phyloP scores from a whole-genome alignment of 140 eudicot genomes.

The Cichorium intybus region DNA sequence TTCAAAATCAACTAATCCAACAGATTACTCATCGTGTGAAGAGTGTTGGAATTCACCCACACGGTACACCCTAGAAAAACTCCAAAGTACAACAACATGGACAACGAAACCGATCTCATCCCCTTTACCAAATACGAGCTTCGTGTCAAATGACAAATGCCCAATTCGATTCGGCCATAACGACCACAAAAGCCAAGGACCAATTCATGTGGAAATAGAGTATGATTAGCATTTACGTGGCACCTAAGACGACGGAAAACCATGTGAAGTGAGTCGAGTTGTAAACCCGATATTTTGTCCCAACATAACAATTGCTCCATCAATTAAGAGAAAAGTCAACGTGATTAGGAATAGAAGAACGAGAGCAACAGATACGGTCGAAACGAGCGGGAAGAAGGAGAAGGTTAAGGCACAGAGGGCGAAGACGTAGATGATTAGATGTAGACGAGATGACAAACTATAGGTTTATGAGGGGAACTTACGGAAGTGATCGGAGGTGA shows the following conservation, averaged over 20 bases:
- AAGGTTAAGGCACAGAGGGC: conserved; percentile 37
- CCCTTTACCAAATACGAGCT: conserved; percentile 47
- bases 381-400: conserved; percentile 46
- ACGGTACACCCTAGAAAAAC: neutral
- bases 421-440: conserved; percentile 21
- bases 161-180: conserved; percentile 55
- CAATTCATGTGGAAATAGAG: conserved; percentile 48
- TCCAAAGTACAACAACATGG: conserved; percentile 22
- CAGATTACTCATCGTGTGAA: conserved; percentile 7
- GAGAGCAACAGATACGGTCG: conserved; percentile 29
- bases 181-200: conserved; percentile 51
- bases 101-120: conserved; percentile 39
- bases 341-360: conserved; percentile 1
- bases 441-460: conserved; percentile 22
- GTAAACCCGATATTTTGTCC: conserved; percentile 36
- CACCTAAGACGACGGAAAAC: conserved; percentile 15
- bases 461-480: conserved; percentile 8
- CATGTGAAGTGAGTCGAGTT: conserved; percentile 25
- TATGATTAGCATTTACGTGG: conserved; percentile 9
- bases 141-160: conserved; percentile 41
- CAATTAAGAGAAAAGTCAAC: conserved; percentile 5
- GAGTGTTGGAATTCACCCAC: neutral
- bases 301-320: neutral
- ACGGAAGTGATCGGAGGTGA: conserved; percentile 25
- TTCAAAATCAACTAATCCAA: too few species aligned